Evolutionary conservation across 768 basidiomycete species (phyloP).

Genomic region (Crucibulum laeve): DNA sequence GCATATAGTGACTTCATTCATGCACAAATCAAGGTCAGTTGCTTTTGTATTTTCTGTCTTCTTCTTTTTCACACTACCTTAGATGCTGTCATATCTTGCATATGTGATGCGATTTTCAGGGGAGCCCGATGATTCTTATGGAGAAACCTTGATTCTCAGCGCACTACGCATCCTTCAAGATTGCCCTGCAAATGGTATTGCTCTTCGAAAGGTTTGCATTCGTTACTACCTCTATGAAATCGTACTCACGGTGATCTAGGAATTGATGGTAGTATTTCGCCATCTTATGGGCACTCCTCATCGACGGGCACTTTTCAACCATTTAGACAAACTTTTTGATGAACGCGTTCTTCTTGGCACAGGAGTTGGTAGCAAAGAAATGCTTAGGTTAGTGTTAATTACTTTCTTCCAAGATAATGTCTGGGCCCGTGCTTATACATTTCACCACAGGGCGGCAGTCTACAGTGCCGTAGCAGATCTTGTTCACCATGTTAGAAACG

Average conservation of each 20-base stretch:
- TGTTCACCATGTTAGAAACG: conserved; percentile 84
- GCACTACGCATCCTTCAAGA: conserved; percentile 90
- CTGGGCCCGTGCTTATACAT: conserved; percentile 4
- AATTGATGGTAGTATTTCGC: conserved; percentile 87
- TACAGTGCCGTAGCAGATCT: conserved; percentile 91
- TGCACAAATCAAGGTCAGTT: conserved; percentile 83
- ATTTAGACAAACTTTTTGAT: conserved; percentile 87
- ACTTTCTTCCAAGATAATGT: background rate
- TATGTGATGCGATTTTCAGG: conserved; percentile 70
- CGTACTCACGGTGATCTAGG: conserved; percentile 39
- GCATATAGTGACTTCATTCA: conserved; percentile 81
- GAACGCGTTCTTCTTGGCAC: conserved; percentile 87
- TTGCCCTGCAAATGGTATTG: conserved; percentile 82
- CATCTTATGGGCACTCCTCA: conserved; percentile 82
- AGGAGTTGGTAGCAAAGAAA: conserved; percentile 81
- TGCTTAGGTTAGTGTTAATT: conserved; percentile 53
- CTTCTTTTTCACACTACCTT: conserved; percentile 5
- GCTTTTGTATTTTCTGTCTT: background rate
- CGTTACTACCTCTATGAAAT: conserved; percentile 1
- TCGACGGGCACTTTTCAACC: conserved; percentile 70
- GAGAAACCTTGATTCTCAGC: conserved; percentile 74
- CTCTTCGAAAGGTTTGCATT: conserved; percentile 66
- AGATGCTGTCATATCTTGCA: conserved; percentile 91
- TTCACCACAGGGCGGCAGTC: conserved; percentile 54
- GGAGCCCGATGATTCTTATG: conserved; percentile 67